Evolutionary conservation across 2,329 filamentous ascomycete genomes (phyloP).

Genomic region (Sporothrix mexicana): DNA sequence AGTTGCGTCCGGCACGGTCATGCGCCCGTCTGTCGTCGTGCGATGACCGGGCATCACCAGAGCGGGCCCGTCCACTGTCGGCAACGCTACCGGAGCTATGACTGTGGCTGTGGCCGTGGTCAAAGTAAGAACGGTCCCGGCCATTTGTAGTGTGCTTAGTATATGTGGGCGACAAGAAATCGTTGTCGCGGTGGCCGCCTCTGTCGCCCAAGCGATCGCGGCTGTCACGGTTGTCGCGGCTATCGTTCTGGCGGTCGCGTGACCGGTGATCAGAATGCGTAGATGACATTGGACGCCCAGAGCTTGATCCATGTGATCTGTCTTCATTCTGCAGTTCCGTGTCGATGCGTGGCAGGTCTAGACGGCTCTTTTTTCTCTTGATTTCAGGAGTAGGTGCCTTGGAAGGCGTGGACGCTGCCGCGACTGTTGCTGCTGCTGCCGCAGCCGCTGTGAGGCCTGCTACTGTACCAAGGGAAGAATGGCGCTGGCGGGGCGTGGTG

Average conservation of each 20-base stretch:
- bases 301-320: conserved; percentile 29
- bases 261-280: conserved; percentile 40
- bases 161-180: conserved; percentile 51
- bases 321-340: conserved; percentile 49
- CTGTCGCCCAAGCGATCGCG: conserved; percentile 35
- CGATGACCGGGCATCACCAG: conserved; percentile 32
- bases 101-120: conserved; percentile 35
- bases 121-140: conserved; percentile 53
- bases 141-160: conserved; percentile 50
- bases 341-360: conserved; percentile 54
- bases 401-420: background rate
- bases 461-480: background rate
- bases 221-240: conserved; percentile 39
- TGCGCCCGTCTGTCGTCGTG: conserved; percentile 24
- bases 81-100: background rate
- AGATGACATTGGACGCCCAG: conserved; percentile 46
- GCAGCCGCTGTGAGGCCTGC: conserved; percentile 18
- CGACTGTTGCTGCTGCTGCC: conserved; percentile 19
- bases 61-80: conserved; percentile 31
- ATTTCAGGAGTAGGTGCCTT: conserved; percentile 32
- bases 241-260: conserved; percentile 45
- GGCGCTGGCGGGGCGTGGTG: background rate
- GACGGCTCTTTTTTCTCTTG: conserved; percentile 46
- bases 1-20: conserved; percentile 18
- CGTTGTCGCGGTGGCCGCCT: conserved; percentile 42